Evolutionary conservation across 805 yeast genomes (phyloP).

Genomic region (Kuraishia borneana): DNA sequence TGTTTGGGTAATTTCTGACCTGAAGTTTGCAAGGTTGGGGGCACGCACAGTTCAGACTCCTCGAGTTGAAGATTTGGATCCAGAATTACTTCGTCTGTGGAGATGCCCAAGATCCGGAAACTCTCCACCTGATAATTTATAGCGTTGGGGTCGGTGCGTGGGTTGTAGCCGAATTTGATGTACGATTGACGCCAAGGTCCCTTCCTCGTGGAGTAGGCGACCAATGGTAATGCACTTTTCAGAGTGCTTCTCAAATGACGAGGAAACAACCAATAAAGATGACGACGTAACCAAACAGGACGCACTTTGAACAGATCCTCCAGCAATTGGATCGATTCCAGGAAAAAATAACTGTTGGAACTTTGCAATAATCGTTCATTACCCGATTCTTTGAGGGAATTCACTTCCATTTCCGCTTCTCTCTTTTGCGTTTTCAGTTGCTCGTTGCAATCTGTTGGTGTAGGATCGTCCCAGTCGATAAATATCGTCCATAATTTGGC

Average conservation of each 20-base stretch:
- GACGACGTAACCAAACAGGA: constrained; percentile 82
- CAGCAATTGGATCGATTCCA: constrained; percentile 32
- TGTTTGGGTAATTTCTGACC: constrained; percentile 21
- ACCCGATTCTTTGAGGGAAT: constrained; percentile 3
- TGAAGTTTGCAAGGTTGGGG: background rate
- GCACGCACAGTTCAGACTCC: background rate
- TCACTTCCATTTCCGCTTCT: background rate
- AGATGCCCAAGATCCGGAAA: constrained; percentile 32
- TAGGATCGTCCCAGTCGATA: constrained; percentile 33
- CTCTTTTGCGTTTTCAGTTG: constrained; percentile 10
- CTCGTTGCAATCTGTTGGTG: constrained; percentile 39
- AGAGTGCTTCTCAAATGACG: constrained; percentile 31
- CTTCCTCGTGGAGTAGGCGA: constrained; percentile 67
- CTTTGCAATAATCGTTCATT: constrained; percentile 13
- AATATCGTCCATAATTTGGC: constrained; percentile 43
- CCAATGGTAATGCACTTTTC: constrained; percentile 74
- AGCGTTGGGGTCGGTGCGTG: constrained; percentile 39
- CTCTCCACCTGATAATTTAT: constrained; percentile 77
- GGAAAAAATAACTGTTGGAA: constrained; percentile 20
- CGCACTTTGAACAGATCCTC: constrained; percentile 47
- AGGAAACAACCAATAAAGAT: constrained; percentile 47
- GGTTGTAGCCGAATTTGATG: constrained; percentile 71
- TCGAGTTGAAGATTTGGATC: background rate
- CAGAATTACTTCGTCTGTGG: background rate
- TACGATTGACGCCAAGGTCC: constrained; percentile 96